Conservation (phyloP, 1,284 basidiomycete species). For the Naganishia cerealis region DNA sequence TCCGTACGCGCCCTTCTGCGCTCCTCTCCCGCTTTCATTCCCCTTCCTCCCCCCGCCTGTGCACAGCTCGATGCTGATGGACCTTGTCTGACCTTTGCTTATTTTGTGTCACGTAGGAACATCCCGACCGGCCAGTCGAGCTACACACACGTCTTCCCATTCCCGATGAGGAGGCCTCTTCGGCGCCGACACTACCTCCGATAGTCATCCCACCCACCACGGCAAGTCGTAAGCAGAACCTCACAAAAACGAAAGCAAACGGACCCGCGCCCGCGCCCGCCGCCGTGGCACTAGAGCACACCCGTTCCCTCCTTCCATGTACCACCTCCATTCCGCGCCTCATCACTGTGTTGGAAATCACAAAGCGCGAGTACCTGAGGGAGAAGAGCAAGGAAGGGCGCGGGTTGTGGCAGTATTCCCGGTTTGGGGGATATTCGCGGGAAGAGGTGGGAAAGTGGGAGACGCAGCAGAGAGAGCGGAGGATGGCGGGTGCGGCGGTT, state of each 20-base stretch:
- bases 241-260: too few species aligned
- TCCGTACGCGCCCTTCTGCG: too few species aligned
- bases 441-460: conserved; percentile 16
- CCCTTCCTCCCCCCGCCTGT: background rate
- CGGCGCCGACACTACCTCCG: conserved; percentile 7
- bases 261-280: too few species aligned
- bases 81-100: conserved; percentile 3
- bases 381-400: conserved; percentile 54
- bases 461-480: conserved; percentile 51
- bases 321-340: conserved; percentile 65
- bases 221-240: too few species aligned
- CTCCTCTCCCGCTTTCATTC: too few species aligned
- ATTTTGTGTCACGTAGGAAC: conserved; percentile 55
- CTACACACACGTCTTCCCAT: conserved; percentile 66
- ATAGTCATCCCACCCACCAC: too few species aligned
- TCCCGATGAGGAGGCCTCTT: background rate
- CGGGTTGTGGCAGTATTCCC: conserved; percentile 76
- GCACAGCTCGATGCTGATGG: too few species aligned
- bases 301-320: conserved; percentile 45
- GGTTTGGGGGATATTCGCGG: conserved; percentile 60
- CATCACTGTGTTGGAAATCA: conserved; percentile 75
- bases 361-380: conserved; percentile 69
- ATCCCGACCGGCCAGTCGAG: conserved; percentile 61
- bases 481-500: conserved; percentile 34
- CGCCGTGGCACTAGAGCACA: conserved; percentile 12